Evolutionary conservation across 2,329 filamentous ascomycete genomes (phyloP), one percentile per base, ranked within the genome.

Genomic region (Dactylellina parvicollis): DNA sequence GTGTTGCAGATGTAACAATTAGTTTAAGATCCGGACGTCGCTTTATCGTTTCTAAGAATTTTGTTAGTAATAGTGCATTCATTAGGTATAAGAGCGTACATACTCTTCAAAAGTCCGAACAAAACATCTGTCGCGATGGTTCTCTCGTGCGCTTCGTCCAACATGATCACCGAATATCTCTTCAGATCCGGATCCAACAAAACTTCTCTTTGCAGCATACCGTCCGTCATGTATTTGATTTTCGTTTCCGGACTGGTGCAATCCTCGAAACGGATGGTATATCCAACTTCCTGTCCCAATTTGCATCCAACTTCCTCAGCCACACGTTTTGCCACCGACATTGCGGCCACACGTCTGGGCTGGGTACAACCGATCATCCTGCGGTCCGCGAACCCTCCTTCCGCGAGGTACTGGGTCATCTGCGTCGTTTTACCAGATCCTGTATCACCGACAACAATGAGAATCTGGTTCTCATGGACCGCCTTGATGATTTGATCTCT

Each of bases 191-290:
- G 91, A 80, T 99, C 95, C 76, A 97, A 86, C 56, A 99, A 85
- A 79, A 97, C 92, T 82, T 99, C 95, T 83, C 95, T 87, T 82
- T 97, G 89, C 80, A 99, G 86, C 91, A 98, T 98, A 81, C 95
- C 95, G 78, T 99, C 95, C 14, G 95, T 99, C 94, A 99, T 97
- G 83, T 99, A 99, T 83, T 99, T 99, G 83, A 99, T 96, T 79
- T 89, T 92, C 0, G 95, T 99, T 16, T 89, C 86, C 1, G 92
- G 88, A 75, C 89, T 91, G 0, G 94, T 97, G 80, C 89, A 91
- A 82, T 99, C 95, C 79, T 99, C 95, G 79, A 99, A 99, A 80
- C 95, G 92, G 79, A 99, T 96, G 5, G 91, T 96, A 80, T 99
- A 99, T 61, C 95, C 95, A 75, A 99, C 94, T 80, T 97, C 93